Evolutionary conservation across 1,139 yeast species (phyloP).

Genomic region (Pichia sp.): DNA sequence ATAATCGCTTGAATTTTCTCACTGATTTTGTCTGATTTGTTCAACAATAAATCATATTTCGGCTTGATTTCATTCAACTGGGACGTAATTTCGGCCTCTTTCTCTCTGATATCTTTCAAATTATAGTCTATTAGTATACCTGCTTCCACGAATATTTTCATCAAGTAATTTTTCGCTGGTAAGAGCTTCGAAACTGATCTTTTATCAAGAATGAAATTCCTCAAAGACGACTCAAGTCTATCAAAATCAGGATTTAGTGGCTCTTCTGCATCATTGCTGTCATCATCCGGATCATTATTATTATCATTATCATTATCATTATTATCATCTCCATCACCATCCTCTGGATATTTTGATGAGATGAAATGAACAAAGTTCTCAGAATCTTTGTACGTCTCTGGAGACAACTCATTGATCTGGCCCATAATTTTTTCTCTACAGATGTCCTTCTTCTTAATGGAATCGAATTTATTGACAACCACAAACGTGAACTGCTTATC

Average conservation of each 20-base stretch:
- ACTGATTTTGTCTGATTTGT: slow-evolving; percentile 44
- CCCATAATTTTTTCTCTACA: slow-evolving; percentile 72
- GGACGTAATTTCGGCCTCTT: slow-evolving; percentile 35
- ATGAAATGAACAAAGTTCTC: slow-evolving; percentile 92
- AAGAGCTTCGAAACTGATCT: slow-evolving; percentile 81
- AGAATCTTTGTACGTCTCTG: slow-evolving; percentile 84
- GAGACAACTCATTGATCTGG: slow-evolving; percentile 83
- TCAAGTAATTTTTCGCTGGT: slow-evolving; percentile 83
- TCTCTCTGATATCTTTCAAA: slow-evolving; percentile 37
- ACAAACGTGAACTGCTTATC: slow-evolving; percentile 90
- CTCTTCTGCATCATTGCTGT: slow-evolving; percentile 31
- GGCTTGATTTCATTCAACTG: slow-evolving; percentile 58
- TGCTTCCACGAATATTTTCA: slow-evolving; percentile 63
- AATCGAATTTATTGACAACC: slow-evolving; percentile 89
- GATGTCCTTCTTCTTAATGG: slow-evolving; percentile 67
- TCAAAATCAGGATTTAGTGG: slow-evolving; percentile 48
- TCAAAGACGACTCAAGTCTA: slow-evolving; percentile 70
- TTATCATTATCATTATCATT: slow-evolving; percentile 26
- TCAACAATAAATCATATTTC: slow-evolving; percentile 45
- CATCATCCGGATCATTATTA: slow-evolving; percentile 19
- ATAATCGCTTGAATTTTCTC: slow-evolving; percentile 55
- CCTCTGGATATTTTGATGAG: slow-evolving; percentile 45
- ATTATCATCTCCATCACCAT: slow-evolving; percentile 26
- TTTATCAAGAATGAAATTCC: slow-evolving; percentile 83
- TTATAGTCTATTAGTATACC: slow-evolving; percentile 53